Percentiles rank a stretch among this genome's conserved stretches.
These are phyloP conservation scores for Tillandsia fasciculata DNA, from an alignment of 176 grass and related monocot species.

Conservation along the genomic window DNA sequence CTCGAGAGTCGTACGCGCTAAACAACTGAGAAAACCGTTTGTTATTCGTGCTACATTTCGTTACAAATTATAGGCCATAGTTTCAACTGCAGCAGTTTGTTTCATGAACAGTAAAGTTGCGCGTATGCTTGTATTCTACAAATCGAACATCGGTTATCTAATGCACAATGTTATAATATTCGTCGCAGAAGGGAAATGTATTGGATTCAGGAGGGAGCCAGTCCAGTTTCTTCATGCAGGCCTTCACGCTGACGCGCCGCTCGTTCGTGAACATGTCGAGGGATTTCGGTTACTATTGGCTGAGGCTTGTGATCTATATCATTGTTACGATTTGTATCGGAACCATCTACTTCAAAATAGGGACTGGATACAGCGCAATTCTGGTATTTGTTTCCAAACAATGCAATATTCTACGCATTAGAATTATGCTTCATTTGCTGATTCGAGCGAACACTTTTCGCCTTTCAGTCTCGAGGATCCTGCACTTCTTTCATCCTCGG, in stretches of 20 bases:
- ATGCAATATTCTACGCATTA: too few relatives aligned
- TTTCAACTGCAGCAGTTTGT: too few relatives aligned
- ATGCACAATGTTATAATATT: conserved; percentile 10
- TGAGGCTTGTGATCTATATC: conserved; percentile 86
- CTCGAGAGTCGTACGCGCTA: conserved; percentile 55
- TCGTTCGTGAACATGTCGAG: conserved; percentile 97
- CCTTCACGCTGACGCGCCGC: conserved; percentile 68
- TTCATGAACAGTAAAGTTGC: too few relatives aligned
- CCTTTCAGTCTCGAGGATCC: conserved; percentile 57
- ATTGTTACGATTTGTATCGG: conserved; percentile 93
- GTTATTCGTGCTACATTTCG: too few relatives aligned
- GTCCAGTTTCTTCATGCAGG: conserved; percentile 94
- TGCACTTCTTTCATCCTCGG: conserved; percentile 89
- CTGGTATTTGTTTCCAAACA: conserved; percentile 36
- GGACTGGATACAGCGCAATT: conserved; percentile 83
- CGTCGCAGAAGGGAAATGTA: conserved; percentile 75
- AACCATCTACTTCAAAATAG: conserved; percentile 88
- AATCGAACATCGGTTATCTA: too few relatives aligned
- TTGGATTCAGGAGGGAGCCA: conserved; percentile 83
- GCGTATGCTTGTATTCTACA: too few relatives aligned
- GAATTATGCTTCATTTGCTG: too few relatives aligned
- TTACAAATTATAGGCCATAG: too few relatives aligned
- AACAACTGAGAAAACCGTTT: not conserved
- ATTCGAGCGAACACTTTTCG: not conserved
- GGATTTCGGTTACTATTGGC: conserved; percentile 98